A percentile compares a stretch with the other conserved stretches of the same genome.
phyloP scores from a whole-genome alignment of 2,329 filamentous ascomycete genomes.

The Penicillium sp. region DNA sequence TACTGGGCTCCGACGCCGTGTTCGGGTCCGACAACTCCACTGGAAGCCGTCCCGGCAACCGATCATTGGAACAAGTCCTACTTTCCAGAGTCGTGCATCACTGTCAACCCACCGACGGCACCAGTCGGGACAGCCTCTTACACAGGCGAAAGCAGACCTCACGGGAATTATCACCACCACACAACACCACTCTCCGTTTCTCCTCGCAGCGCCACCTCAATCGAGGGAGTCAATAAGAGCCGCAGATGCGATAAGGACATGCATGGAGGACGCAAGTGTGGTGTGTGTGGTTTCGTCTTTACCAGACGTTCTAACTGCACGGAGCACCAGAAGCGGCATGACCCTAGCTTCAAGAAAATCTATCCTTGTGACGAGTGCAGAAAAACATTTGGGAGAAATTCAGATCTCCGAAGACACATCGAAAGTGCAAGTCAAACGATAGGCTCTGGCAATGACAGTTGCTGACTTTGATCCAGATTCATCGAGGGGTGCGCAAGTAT shows the following conservation, averaged over 20 bases:
- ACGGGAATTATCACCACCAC: background rate
- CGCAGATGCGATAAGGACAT: background rate
- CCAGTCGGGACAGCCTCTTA: background rate
- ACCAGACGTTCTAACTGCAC: slow-evolving; percentile 82
- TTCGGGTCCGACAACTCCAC: slow-evolving; percentile 19
- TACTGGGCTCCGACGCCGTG: slow-evolving; percentile 27
- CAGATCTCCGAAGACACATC: slow-evolving; percentile 62
- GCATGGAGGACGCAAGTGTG: slow-evolving; percentile 61
- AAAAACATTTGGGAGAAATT: slow-evolving; percentile 76
- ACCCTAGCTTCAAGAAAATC: slow-evolving; percentile 66
- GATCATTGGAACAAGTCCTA: slow-evolving; percentile 18
- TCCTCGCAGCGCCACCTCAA: background rate
- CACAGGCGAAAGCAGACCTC: background rate
- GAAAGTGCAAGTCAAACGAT: slow-evolving; percentile 45
- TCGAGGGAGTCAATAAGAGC: background rate
- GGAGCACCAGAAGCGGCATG: slow-evolving; percentile 79
- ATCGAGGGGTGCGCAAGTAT: slow-evolving; percentile 11
- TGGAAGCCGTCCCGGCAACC: slow-evolving; percentile 8
- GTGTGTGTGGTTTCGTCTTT: slow-evolving; percentile 72
- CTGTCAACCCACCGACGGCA: background rate
- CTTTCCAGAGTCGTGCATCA: slow-evolving; percentile 1
- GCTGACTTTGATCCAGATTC: slow-evolving; percentile 12
- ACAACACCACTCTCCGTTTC: background rate
- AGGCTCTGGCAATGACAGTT: background rate
- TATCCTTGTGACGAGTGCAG: slow-evolving; percentile 67